phyloP scores from a whole-genome alignment of 495 filamentous ascomycete genomes.

The Trypethelium eluteriae region DNA sequence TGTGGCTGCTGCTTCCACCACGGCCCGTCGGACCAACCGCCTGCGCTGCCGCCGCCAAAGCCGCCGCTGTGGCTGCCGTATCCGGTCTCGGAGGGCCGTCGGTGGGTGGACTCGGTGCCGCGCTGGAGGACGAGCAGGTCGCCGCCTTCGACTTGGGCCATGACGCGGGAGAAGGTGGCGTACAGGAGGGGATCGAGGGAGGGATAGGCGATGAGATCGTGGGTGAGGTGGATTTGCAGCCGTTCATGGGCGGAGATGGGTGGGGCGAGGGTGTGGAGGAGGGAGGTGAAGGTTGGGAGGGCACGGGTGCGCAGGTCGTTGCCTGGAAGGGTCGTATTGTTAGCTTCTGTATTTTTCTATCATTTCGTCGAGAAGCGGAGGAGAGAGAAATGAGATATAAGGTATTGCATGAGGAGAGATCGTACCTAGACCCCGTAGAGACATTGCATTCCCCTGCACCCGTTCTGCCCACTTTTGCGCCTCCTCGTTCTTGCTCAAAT shows the following conservation, averaged over 20 bases:
- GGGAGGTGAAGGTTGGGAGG: slow-evolving; percentile 87
- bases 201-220: slow-evolving; percentile 89
- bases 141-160: slow-evolving; percentile 96
- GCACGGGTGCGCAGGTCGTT: slow-evolving; percentile 83
- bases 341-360: slow-evolving; percentile 19
- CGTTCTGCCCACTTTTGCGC: slow-evolving; percentile 93
- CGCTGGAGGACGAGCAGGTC: slow-evolving; percentile 95
- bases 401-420: slow-evolving; percentile 7
- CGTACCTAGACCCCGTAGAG: slow-evolving; percentile 70
- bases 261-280: slow-evolving; percentile 89
- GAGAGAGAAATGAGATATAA: background rate
- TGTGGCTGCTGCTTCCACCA: slow-evolving; percentile 72
- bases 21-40: slow-evolving; percentile 82
- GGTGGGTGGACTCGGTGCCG: slow-evolving; percentile 71
- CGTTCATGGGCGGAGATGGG: slow-evolving; percentile 97
- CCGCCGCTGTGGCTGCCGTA: slow-evolving; percentile 57
- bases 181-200: slow-evolving; percentile 91
- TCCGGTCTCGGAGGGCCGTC: slow-evolving; percentile 50
- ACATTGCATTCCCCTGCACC: slow-evolving; percentile 83
- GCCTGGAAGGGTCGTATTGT: slow-evolving; percentile 44
- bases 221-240: slow-evolving; percentile 94
- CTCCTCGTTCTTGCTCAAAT: slow-evolving; percentile 93
- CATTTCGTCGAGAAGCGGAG: slow-evolving; percentile 14
- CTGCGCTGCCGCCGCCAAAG: slow-evolving; percentile 27
- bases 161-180: slow-evolving; percentile 87